Evolutionary conservation across 2,329 filamentous ascomycete species (phyloP).

Genomic region (Calonectria crousiana): DNA sequence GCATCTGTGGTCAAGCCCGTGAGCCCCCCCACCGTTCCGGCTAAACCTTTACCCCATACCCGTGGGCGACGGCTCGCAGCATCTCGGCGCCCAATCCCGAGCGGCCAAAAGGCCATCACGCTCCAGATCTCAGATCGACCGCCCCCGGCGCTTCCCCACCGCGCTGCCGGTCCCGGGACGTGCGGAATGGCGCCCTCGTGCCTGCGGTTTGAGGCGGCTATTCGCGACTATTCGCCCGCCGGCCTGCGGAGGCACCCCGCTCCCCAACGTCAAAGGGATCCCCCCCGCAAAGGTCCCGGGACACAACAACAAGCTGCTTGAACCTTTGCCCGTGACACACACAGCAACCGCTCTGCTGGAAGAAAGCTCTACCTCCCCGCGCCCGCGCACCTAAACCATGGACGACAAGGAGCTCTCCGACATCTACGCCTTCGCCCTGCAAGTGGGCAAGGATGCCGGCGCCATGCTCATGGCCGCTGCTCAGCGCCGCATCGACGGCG

Average conservation of each 20-base stretch:
- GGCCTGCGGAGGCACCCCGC: conserved; percentile 24
- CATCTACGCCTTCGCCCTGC: conserved; percentile 78
- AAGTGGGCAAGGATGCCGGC: conserved; percentile 78
- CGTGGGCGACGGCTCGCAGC: not conserved
- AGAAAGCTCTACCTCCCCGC: conserved; percentile 23
- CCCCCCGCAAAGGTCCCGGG: not conserved
- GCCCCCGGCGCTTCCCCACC: conserved; percentile 26
- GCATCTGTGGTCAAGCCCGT: not conserved
- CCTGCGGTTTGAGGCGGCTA: conserved; percentile 35
- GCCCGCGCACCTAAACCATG: conserved; percentile 34
- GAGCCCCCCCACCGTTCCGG: conserved; percentile 23
- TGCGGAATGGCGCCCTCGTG: conserved; percentile 22
- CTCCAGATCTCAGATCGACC: conserved; percentile 22
- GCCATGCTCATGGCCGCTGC: conserved; percentile 74
- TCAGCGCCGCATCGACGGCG: conserved; percentile 42
- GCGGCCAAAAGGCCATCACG: not conserved
- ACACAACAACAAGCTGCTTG: not conserved
- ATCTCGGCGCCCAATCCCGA: not conserved
- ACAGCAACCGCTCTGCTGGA: not conserved
- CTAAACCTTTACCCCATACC: conserved; percentile 43
- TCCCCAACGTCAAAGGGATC: not conserved
- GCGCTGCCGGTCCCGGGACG: conserved; percentile 34
- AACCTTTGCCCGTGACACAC: not conserved
- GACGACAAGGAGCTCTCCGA: conserved; percentile 66
- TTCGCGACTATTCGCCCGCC: conserved; percentile 15